These are phyloP conservation scores for Diaporthe humulicola DNA, from an alignment of 2,329 filamentous ascomycete genomes.

Conservation along the genomic window DNA sequence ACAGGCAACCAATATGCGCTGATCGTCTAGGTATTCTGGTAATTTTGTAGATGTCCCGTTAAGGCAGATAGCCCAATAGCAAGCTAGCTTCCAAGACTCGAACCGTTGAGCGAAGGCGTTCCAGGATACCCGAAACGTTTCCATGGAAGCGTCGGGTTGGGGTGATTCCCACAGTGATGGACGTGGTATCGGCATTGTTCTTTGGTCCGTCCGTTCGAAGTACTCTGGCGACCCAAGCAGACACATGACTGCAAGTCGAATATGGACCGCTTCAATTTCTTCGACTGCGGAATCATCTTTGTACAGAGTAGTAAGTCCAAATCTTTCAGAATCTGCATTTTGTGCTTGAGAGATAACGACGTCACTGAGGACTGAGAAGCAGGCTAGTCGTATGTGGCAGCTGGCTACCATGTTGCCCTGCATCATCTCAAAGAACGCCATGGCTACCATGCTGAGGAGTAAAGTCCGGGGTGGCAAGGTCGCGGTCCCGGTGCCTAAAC, in stretches of 20 bases:
- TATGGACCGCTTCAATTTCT: slow-evolving; percentile 1
- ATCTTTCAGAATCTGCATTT: background rate
- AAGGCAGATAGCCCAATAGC: slow-evolving; percentile 3
- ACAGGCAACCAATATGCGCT: background rate
- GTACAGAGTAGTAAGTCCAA: background rate
- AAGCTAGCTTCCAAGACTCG: slow-evolving; percentile 6
- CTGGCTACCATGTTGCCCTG: background rate
- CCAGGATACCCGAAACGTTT: background rate
- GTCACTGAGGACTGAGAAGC: background rate
- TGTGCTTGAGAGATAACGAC: background rate
- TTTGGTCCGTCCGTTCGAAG: background rate
- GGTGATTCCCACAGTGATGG: background rate
- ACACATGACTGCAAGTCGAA: slow-evolving; percentile 12
- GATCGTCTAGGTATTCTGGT: background rate
- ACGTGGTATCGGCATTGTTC: background rate
- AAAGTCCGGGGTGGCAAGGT: background rate
- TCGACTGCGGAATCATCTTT: background rate
- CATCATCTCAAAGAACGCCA: slow-evolving; percentile 9
- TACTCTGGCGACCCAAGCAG: background rate
- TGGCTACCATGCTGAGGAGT: background rate
- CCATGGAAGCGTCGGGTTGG: background rate
- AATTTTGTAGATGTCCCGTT: background rate
- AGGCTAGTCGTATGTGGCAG: background rate
- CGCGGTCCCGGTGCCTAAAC: background rate
- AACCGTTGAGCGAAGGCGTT: background rate